These are phyloP conservation scores for Cyberlindnera subsufficiens DNA, from an alignment of 805 yeast species.

Conservation along the genomic window DNA sequence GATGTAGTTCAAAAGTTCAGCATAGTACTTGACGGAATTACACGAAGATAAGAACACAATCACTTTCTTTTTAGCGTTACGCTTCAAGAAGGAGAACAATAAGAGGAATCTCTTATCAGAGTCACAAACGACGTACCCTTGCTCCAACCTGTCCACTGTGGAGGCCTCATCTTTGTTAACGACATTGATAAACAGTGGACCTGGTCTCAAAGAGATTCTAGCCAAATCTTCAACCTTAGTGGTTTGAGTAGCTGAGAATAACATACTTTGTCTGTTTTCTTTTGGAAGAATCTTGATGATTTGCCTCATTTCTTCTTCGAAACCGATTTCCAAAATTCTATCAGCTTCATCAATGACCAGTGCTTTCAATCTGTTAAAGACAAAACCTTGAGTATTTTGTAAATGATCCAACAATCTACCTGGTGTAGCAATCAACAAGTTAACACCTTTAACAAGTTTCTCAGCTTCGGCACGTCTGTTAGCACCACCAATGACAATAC, in stretches of 20 bases:
- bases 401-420: constrained; percentile 95
- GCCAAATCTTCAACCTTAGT: constrained; percentile 98
- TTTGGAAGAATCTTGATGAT: constrained; percentile 89
- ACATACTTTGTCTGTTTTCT: constrained; percentile 92
- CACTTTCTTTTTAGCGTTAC: constrained; percentile 85
- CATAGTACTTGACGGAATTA: constrained; percentile 93
- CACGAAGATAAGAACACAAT: constrained; percentile 95
- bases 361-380: constrained; percentile 91
- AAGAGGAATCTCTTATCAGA: constrained; percentile 89
- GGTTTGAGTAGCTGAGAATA: constrained; percentile 98
- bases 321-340: constrained; percentile 94
- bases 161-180: constrained; percentile 78
- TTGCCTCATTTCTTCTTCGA: constrained; percentile 98
- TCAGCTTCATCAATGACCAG: constrained; percentile 97
- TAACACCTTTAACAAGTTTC: constrained; percentile 89
- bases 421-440: constrained; percentile 91
- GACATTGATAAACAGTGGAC: constrained; percentile 91
- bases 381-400: constrained; percentile 91
- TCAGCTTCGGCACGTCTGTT: constrained; percentile 97
- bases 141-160: constrained; percentile 96
- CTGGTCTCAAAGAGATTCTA: constrained; percentile 88
- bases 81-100: constrained; percentile 86
- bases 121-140: constrained; percentile 97
- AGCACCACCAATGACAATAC: constrained; percentile 97
- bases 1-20: constrained; percentile 90